These are phyloP conservation scores for Wickerhamiella lipophila DNA, from an alignment of 805 yeast species.

Conservation along the genomic window DNA sequence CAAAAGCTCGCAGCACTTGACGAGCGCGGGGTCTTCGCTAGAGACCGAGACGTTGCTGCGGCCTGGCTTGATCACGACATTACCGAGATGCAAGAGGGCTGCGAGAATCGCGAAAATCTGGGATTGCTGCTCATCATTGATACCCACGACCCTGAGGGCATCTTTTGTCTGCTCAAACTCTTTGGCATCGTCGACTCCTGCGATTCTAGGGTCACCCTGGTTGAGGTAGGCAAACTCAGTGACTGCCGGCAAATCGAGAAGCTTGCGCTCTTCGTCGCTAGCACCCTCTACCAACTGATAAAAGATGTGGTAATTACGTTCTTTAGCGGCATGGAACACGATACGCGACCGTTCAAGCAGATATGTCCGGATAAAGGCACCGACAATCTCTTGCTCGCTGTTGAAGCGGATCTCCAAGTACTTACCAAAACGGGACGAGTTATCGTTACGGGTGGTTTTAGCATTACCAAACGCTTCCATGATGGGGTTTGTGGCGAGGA, in stretches of 20 bases:
- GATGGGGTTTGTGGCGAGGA: conserved; percentile 90
- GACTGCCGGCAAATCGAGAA: conserved; percentile 45
- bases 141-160: conserved; percentile 71
- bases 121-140: conserved; percentile 43
- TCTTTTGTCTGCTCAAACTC: conserved; percentile 67
- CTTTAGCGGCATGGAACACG: conserved; percentile 82
- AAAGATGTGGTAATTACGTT: conserved; percentile 89
- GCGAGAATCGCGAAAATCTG: conserved; percentile 70
- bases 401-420: conserved; percentile 85
- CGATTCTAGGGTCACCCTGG: conserved; percentile 60
- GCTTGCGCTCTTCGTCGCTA: conserved; percentile 37
- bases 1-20: conserved; percentile 69
- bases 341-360: conserved; percentile 84
- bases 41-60: conserved; percentile 70
- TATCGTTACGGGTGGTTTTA: conserved; percentile 91
- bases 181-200: conserved; percentile 66
- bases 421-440: conserved; percentile 95
- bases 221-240: conserved; percentile 68
- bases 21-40: conserved; percentile 75
- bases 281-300: conserved; percentile 77
- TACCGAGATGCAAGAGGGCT: conserved; percentile 85
- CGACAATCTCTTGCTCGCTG: conserved; percentile 62
- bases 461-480: conserved; percentile 99
- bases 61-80: conserved; percentile 73
- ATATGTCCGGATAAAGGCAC: conserved; percentile 89